phyloP scores from a whole-genome alignment of 139 green algal species.

The Chlorella sp. region DNA sequence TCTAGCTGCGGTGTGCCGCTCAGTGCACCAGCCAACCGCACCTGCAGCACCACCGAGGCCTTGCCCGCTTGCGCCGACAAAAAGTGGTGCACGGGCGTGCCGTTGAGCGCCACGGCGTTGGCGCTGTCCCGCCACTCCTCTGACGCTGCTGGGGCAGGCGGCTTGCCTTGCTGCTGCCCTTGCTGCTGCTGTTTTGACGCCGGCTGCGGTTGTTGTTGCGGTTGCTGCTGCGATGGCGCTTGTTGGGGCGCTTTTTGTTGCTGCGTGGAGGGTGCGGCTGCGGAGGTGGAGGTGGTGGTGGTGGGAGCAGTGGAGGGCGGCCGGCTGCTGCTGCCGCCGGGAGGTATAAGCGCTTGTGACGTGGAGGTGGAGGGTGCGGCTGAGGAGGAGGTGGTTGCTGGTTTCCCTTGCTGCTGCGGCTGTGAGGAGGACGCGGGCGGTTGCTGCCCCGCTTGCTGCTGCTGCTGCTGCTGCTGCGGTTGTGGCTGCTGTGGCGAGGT shows the following conservation, averaged over 20 bases:
- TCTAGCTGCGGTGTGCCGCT: no score
- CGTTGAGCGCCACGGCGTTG: slow-evolving; percentile 12
- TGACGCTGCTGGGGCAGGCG: slow-evolving; percentile 1
- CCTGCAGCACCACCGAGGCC: slow-evolving; percentile 25
- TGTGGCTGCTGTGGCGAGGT: not conserved
- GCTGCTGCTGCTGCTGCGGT: not conserved
- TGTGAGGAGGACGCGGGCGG: no score
- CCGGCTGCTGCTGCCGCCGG: not conserved
- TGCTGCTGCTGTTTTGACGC: not conserved
- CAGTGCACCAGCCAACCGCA: no score
- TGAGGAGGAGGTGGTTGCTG: not conserved
- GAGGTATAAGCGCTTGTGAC: not conserved
- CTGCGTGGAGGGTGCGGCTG: no score
- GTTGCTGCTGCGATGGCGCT: not conserved
- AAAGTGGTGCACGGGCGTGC: slow-evolving; percentile 26
- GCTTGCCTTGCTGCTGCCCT: not conserved
- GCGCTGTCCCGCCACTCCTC: not conserved
- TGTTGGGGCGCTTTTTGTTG: no score
- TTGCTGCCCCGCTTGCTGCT: not conserved
- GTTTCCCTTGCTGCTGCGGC: no score
- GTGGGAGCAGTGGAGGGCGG: not conserved
- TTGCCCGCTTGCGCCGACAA: slow-evolving; percentile 27
- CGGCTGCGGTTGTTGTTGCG: not conserved
- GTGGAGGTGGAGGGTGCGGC: not conserved
- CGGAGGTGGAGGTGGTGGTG: no score